Evolutionary conservation across 768 basidiomycete genomes (phyloP).

Genomic region (Boletus speciosus): DNA sequence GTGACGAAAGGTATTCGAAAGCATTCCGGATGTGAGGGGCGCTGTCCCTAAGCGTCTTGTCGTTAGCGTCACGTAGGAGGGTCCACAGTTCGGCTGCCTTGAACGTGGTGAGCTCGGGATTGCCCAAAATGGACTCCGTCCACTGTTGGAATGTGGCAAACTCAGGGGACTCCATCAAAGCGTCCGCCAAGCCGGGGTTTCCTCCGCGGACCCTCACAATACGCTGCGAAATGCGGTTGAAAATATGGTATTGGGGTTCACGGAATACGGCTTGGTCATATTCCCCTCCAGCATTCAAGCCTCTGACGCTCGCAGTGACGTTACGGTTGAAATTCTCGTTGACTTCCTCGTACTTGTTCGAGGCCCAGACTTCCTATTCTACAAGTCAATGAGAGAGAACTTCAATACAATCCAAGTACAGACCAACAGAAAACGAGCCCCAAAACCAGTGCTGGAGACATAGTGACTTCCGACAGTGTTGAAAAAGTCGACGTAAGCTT

Average conservation of each 20-base stretch:
- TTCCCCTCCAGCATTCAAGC: slow-evolving; percentile 5
- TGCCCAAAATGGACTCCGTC: not conserved
- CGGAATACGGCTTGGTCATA: not conserved
- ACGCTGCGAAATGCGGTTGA: slow-evolving; percentile 3
- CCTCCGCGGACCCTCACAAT: slow-evolving; percentile 1
- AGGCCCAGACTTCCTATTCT: slow-evolving; percentile 5
- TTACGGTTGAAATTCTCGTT: slow-evolving; percentile 1
- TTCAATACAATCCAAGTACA: not conserved
- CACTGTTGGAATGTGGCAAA: slow-evolving; percentile 1
- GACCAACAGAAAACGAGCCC: slow-evolving; percentile 5
- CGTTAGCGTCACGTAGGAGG: not conserved
- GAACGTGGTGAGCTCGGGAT: not conserved
- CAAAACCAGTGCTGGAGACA: not conserved
- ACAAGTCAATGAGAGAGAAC: not conserved
- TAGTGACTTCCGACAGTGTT: slow-evolving; percentile 5
- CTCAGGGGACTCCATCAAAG: not conserved
- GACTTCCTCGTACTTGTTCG: slow-evolving; percentile 5
- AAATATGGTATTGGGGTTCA: not conserved
- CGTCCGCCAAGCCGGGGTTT: not conserved
- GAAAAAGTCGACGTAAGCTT: slow-evolving; percentile 4
- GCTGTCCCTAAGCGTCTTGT: not conserved
- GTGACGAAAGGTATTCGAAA: no score
- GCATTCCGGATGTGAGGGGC: not conserved
- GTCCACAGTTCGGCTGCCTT: slow-evolving; percentile 2
- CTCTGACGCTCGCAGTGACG: not conserved